Base-by-base conservation (phyloP, 768 basidiomycete species). In the Roridomyces roridus region DNA sequence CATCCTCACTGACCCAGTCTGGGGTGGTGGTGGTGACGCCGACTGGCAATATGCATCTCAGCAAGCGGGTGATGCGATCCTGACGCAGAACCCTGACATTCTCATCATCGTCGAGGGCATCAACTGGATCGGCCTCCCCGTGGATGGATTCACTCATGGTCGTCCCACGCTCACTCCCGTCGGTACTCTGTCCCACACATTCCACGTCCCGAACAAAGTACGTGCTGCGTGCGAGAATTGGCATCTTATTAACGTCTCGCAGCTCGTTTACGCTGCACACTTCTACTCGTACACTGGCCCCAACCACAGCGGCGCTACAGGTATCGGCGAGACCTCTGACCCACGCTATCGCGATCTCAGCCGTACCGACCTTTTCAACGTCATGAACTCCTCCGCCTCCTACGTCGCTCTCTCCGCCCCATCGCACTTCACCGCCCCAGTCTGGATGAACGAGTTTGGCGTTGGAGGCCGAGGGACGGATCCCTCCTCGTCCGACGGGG, bases 261-360 rank as follows among this genome's bases (percentile, higher is more conserved):
- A 62, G 54, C 62, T 63, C 26, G 57, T 63, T 9, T 63, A 63
- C 28, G 43, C 57, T 4, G 62, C 62, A 0, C 62, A 63, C 42
- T 63, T 63, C 24, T 63, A 63, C 54, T 21, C 34, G 7, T 63
- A 63, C 54, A 63, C 62, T 15, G 62, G 62, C 23, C 62, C 54
- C 5, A 56, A 59, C 57, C 54, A 59, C 46, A 56, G 57, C 46
- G 62, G 57, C 5, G 62, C 57, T 1, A 63, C 53, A 1, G 62
- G 62, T 1, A 51, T 63, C 26, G 62, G 62, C 6, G 57, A 55
- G 26, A 63, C 62, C 18, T 10, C 36, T 34, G 62, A 63, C 36
- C 54, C 58, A 1, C 53, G 53, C 21, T 63, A 63, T 50, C 43
- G 46, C 15, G 62, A 63, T 28, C 50, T 63, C 24, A 48, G 28